Evolutionary conservation across 2,329 filamentous ascomycete genomes (phyloP).

Genomic region (Tolypocladium paradoxum): DNA sequence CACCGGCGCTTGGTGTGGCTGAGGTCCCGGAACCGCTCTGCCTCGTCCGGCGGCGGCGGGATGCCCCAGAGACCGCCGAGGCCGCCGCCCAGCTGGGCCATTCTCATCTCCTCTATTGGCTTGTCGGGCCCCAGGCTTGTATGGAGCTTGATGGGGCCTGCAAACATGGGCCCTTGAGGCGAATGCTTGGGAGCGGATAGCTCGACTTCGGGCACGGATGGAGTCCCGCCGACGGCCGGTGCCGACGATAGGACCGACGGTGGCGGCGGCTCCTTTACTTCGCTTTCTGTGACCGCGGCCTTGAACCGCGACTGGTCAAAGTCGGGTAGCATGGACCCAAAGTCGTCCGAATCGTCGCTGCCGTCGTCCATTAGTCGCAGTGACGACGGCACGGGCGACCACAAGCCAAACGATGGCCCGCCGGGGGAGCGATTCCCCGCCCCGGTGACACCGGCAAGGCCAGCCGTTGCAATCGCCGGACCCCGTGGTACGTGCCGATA

Average conservation of each 20-base stretch:
- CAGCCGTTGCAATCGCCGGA: slow-evolving; percentile 5
- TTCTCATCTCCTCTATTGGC: slow-evolving; percentile 17
- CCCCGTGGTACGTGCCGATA: slow-evolving; percentile 12
- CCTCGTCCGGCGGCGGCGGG: slow-evolving; percentile 31
- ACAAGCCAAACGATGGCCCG: slow-evolving; percentile 17
- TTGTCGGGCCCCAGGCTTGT: slow-evolving; percentile 20
- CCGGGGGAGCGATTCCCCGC: slow-evolving; percentile 11
- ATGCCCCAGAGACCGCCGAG: slow-evolving; percentile 34
- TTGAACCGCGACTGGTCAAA: slow-evolving; percentile 32
- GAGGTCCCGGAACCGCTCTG: slow-evolving; percentile 34
- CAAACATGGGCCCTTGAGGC: slow-evolving; percentile 16
- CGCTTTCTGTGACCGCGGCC: background rate
- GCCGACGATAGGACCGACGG: background rate
- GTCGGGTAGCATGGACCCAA: slow-evolving; percentile 39
- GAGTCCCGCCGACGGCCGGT: slow-evolving; percentile 5
- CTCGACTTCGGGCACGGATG: background rate
- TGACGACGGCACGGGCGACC: slow-evolving; percentile 25
- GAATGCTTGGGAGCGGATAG: slow-evolving; percentile 6
- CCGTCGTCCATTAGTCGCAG: slow-evolving; percentile 33
- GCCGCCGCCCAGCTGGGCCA: slow-evolving; percentile 25
- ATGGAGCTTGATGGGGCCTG: slow-evolving; percentile 24
- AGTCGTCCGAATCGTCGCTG: slow-evolving; percentile 37
- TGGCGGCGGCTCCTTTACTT: background rate
- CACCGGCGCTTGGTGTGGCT: slow-evolving; percentile 40
- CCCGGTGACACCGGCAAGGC: slow-evolving; percentile 5